Percentiles rank a stretch among this genome's conserved stretches.
These are phyloP conservation scores for Smittium culicis DNA, from an alignment of 371 early-diverging fungal species.

Conservation along the genomic window DNA sequence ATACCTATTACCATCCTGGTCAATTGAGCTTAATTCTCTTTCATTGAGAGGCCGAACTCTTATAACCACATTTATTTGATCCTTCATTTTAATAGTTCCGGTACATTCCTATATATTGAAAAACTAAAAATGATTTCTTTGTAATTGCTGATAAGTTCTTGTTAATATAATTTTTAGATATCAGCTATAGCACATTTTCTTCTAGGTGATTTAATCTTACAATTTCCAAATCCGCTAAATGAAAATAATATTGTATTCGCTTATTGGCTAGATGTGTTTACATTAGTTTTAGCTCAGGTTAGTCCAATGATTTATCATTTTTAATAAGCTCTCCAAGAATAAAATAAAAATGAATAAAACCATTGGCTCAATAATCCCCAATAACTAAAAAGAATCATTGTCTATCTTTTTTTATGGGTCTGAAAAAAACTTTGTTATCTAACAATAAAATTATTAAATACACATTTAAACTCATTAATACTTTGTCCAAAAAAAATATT, in stretches of 20 bases:
- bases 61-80: conserved; percentile 36
- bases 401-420: no score
- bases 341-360: no score
- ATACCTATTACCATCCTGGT: background rate
- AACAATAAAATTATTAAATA: no score
- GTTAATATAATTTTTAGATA: background rate
- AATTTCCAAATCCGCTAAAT: background rate
- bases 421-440: no score
- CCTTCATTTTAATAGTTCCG: conserved; percentile 19
- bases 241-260: background rate
- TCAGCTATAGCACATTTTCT: background rate
- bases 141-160: background rate
- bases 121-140: no score
- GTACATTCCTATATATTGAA: background rate
- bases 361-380: no score
- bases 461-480: no score
- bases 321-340: no score
- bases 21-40: conserved; percentile 18
- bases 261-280: background rate
- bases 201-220: background rate
- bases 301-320: no score
- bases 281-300: no score
- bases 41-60: conserved; percentile 32
- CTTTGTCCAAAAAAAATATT: no score
- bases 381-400: no score